Percentiles rank a stretch among this genome's conserved stretches.
Conservation (phyloP, 768 basidiomycete species). For the Leccinum incarnatum region DNA sequence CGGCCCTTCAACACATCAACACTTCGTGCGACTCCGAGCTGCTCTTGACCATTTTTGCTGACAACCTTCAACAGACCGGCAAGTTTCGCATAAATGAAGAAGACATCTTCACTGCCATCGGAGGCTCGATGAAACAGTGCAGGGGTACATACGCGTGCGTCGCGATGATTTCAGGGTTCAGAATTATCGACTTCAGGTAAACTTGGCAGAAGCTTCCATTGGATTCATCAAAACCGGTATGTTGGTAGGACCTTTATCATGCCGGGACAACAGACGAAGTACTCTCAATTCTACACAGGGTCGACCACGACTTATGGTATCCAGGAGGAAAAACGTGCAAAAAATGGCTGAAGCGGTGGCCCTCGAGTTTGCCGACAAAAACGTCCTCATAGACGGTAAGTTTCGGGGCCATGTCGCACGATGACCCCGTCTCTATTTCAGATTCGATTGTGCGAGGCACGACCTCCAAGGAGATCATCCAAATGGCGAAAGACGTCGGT, state of each 20-base stretch:
- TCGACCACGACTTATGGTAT: constrained; percentile 3
- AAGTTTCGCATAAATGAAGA: constrained; percentile 99
- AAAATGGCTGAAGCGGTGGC: constrained; percentile 98
- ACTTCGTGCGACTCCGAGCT: constrained; percentile 98
- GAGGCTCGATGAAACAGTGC: constrained; percentile 83
- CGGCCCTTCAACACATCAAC: constrained; percentile 97
- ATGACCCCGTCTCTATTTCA: constrained; percentile 28
- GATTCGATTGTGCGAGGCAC: constrained; percentile 99
- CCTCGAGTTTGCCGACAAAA: constrained; percentile 88
- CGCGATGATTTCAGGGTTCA: constrained; percentile 99
- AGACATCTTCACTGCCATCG: constrained; percentile 94
- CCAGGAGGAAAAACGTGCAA: constrained; percentile 88
- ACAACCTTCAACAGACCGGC: constrained; percentile 96
- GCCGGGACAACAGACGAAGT: constrained; percentile 97
- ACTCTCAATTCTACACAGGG: background rate
- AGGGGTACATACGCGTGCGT: constrained; percentile 96
- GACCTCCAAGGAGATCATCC: constrained; percentile 96
- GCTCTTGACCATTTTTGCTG: constrained; percentile 94
- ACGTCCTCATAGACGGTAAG: constrained; percentile 93
- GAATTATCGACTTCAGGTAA: constrained; percentile 95
- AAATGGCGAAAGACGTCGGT: constrained; percentile 98
- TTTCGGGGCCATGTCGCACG: background rate
- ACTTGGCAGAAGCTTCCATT: constrained; percentile 86
- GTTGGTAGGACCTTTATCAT: constrained; percentile 99
- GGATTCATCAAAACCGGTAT: constrained; percentile 98